Evolutionary conservation across 257 asterid genomes (phyloP).

Genomic region (Gardenia jasminoides): DNA sequence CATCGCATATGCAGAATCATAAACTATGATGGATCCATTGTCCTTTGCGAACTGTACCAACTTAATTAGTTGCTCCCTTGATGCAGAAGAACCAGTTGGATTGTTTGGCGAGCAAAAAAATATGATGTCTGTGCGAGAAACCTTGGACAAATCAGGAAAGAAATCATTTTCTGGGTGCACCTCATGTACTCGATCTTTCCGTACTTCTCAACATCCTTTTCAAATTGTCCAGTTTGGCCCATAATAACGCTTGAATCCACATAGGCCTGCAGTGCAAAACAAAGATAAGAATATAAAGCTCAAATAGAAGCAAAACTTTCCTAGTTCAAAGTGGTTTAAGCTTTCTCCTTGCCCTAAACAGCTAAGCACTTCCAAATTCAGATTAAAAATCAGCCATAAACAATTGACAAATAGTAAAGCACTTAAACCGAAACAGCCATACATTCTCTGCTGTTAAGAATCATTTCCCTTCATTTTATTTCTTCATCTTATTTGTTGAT

Average conservation of each 20-base stretch:
- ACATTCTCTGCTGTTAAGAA: not conserved
- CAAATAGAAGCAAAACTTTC: not conserved
- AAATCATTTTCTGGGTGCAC: constrained; percentile 90
- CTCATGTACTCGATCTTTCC: constrained; percentile 91
- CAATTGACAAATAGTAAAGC: not conserved
- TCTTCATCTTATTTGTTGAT: not conserved
- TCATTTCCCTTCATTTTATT: not conserved
- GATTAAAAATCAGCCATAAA: not conserved
- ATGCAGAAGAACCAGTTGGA: constrained; percentile 94
- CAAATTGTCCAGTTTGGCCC: constrained; percentile 92
- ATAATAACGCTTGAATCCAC: constrained; percentile 94
- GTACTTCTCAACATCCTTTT: constrained; percentile 82
- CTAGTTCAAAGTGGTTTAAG: not conserved
- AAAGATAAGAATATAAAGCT: constrained; percentile 11
- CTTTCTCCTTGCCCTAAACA: not conserved
- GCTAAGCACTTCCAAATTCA: not conserved
- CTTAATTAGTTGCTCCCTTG: constrained; percentile 82
- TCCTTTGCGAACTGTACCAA: constrained; percentile 85
- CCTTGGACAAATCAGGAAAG: constrained; percentile 78
- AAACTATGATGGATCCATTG: constrained; percentile 88
- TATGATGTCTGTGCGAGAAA: constrained; percentile 73
- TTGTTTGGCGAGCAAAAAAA: constrained; percentile 97
- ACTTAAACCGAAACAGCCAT: not conserved
- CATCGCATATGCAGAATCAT: constrained; percentile 99
- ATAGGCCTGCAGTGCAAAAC: constrained; percentile 60